Conservation (phyloP, 371 early-diverging fungal species). For the Mortierella sp. region DNA sequence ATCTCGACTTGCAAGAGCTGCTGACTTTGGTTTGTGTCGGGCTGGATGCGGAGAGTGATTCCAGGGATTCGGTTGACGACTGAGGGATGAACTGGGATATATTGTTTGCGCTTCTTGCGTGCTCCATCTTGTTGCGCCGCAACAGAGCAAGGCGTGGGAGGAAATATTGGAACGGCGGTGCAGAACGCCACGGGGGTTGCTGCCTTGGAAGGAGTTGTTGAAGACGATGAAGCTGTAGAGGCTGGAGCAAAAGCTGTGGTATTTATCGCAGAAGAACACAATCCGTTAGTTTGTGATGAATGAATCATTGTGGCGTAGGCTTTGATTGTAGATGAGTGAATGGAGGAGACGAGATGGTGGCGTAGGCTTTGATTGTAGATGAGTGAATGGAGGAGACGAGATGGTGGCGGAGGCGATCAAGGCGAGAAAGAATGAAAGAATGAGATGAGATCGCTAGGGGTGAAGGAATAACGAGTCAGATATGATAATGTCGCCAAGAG, state of each 20-base stretch:
- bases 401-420: not conserved
- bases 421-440: too few species aligned
- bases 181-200: not conserved
- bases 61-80: conserved; percentile 46
- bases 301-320: too few species aligned
- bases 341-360: too few species aligned
- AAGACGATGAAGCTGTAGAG: not conserved
- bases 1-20: conserved; percentile 47
- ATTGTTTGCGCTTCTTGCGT: conserved; percentile 51
- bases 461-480: too few species aligned
- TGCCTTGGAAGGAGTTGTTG: conserved; percentile 5
- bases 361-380: too few species aligned
- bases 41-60: conserved; percentile 48
- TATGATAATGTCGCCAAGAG: too few species aligned
- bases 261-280: too few species aligned
- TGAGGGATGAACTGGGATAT: conserved; percentile 40
- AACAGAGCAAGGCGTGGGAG: not conserved
- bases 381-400: too few species aligned
- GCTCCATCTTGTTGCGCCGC: conserved; percentile 6
- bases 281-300: not conserved
- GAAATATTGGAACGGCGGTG: not conserved
- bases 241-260: not conserved
- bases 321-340: too few species aligned
- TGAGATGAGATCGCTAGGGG: too few species aligned
- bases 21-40: conserved; percentile 14